Evolutionary conservation across 352 stramenopile genomes (phyloP).

Genomic region (Phytophthora podocarpi): DNA sequence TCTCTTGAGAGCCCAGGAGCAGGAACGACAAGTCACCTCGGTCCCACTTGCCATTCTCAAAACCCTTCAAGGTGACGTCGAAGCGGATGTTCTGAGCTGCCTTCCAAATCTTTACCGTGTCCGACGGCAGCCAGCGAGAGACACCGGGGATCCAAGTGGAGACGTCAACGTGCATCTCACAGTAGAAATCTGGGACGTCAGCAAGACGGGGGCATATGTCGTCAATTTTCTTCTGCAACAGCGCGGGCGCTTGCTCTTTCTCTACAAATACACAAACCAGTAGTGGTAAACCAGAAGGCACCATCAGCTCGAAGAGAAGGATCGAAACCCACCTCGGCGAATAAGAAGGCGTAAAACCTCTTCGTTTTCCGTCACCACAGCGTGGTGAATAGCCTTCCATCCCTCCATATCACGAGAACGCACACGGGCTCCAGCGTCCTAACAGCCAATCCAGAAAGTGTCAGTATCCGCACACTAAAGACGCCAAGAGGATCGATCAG

Average conservation of each 20-base stretch:
- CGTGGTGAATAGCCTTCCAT: conserved; percentile 74
- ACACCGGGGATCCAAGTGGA: conserved; percentile 76
- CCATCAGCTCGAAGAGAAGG: neutral
- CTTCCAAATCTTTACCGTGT: conserved; percentile 84
- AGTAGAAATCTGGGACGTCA: conserved; percentile 67
- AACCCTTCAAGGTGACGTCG: conserved; percentile 70
- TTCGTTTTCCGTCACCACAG: conserved; percentile 64
- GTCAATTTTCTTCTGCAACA: conserved; percentile 60
- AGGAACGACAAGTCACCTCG: conserved; percentile 71
- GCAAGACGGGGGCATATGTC: conserved; percentile 48
- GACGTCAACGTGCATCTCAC: conserved; percentile 67
- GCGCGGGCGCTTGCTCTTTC: conserved; percentile 59
- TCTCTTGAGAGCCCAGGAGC: conserved; percentile 42
- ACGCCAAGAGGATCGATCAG: neutral
- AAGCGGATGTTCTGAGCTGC: conserved; percentile 59
- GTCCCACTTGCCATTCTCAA: conserved; percentile 65
- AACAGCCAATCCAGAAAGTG: neutral
- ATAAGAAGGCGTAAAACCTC: conserved; percentile 63
- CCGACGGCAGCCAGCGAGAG: conserved; percentile 69
- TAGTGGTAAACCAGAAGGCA: neutral
- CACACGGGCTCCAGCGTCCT: conserved; percentile 66
- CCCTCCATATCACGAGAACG: conserved; percentile 59
- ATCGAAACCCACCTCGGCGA: conserved; percentile 33
- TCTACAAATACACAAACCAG: conserved; percentile 27
- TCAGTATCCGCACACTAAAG: neutral